Evolutionary conservation across 768 basidiomycete species (phyloP).

Genomic region (Polyporus arcularius): DNA sequence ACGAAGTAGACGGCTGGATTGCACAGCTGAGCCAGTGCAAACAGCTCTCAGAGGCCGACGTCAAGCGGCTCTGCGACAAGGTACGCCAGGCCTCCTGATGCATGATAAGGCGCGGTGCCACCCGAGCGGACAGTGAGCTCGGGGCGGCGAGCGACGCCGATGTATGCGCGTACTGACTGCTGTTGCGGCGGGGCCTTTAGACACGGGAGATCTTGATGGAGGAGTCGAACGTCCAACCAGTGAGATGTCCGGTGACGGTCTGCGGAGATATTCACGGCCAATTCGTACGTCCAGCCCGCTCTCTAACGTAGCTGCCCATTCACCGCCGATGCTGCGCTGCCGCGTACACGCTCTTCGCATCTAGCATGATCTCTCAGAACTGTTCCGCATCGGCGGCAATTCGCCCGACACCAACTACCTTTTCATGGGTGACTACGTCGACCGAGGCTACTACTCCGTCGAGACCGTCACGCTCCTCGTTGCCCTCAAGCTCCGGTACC

Average conservation of each 20-base stretch:
- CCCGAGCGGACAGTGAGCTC: slow-evolving; percentile 7
- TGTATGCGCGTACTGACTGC: slow-evolving; percentile 14
- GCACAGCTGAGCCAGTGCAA: slow-evolving; percentile 97
- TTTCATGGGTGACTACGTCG: slow-evolving; percentile 99
- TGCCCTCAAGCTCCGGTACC: slow-evolving; percentile 95
- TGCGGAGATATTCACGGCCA: slow-evolving; percentile 99
- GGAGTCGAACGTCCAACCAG: slow-evolving; percentile 98
- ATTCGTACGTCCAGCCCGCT: slow-evolving; percentile 73
- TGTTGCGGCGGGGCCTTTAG: slow-evolving; percentile 42
- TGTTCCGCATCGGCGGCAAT: slow-evolving; percentile 98
- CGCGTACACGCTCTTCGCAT: slow-evolving; percentile 15
- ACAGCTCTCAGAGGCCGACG: slow-evolving; percentile 91
- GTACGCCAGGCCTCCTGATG: slow-evolving; percentile 48
- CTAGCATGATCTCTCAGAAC: slow-evolving; percentile 98
- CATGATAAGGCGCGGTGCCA: slow-evolving; percentile 32
- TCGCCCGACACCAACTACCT: slow-evolving; percentile 99
- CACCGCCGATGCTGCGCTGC: slow-evolving; percentile 11
- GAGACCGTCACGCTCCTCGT: slow-evolving; percentile 98
- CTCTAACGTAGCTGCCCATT: slow-evolving; percentile 23
- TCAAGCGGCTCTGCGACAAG: slow-evolving; percentile 99
- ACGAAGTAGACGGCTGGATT: slow-evolving; percentile 96
- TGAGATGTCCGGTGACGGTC: slow-evolving; percentile 97
- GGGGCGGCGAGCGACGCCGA: slow-evolving; percentile 4
- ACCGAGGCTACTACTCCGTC: slow-evolving; percentile 98
- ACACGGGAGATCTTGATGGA: slow-evolving; percentile 98